phyloP scores from a whole-genome alignment of 148 eudicot species.

The Persicaria maculosa region DNA sequence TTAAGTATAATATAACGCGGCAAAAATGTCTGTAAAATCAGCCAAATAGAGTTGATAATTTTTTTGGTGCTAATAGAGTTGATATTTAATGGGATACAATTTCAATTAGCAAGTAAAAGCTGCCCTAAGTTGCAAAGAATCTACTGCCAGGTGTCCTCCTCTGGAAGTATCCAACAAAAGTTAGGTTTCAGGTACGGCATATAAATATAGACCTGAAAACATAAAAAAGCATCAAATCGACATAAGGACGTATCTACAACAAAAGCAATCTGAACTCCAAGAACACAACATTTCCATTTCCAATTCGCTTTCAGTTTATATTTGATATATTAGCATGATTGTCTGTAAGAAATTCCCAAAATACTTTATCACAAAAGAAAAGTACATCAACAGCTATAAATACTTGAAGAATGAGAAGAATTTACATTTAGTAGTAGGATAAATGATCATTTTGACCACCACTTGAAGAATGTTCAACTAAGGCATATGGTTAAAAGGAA shows the following conservation, averaged over 20 bases:
- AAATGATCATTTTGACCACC: not conserved
- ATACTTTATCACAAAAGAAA: too few species aligned
- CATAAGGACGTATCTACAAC: not conserved
- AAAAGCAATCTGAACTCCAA: not conserved
- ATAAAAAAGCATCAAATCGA: not conserved
- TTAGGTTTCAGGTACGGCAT: slow-evolving; percentile 55
- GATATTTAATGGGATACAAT: not conserved
- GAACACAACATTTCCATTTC: too few species aligned
- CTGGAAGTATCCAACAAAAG: slow-evolving; percentile 89
- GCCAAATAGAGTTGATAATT: not conserved
- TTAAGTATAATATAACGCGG: not conserved
- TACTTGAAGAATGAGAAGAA: not conserved
- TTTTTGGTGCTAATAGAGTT: too few species aligned
- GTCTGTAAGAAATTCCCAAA: too few species aligned
- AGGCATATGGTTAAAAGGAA: too few species aligned
- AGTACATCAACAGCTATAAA: too few species aligned
- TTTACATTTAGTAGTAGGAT: not conserved
- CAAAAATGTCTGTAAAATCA: not conserved
- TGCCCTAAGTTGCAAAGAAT: not conserved
- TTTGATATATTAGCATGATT: too few species aligned
- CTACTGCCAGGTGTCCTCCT: slow-evolving; percentile 52
- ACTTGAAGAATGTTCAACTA: not conserved
- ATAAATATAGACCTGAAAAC: slow-evolving; percentile 56
- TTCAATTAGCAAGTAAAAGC: not conserved
- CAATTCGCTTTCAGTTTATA: too few species aligned